Evolutionary conservation across 169 alveolate species (phyloP).

Genomic region (Eimeria acervulina): DNA sequence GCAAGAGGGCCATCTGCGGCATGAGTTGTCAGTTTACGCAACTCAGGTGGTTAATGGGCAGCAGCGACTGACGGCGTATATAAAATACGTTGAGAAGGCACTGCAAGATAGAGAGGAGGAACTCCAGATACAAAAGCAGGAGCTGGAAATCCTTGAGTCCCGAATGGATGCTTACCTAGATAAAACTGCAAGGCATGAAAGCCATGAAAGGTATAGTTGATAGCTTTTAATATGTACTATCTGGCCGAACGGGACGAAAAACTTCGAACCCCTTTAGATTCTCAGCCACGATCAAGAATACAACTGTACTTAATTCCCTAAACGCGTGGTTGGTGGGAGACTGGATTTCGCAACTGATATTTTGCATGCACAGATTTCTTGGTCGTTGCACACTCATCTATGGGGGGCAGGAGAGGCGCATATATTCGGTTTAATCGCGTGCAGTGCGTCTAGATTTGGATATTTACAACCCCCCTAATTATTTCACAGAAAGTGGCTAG

Average conservation of each 20-base stretch:
- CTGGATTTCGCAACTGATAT: not conserved
- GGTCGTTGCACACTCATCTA: not conserved
- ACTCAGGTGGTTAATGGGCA: constrained; percentile 40
- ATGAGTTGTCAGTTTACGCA: constrained; percentile 62
- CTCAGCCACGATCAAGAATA: not conserved
- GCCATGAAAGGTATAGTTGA: not conserved
- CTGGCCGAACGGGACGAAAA: not conserved
- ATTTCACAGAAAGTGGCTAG: not conserved
- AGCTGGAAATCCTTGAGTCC: constrained; percentile 52
- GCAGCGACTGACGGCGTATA: constrained; percentile 49
- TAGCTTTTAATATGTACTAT: not conserved
- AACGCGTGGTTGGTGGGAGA: not conserved
- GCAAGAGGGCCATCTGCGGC: constrained; percentile 76
- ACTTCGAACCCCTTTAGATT: not conserved
- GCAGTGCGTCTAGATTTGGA: not conserved
- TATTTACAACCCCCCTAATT: not conserved
- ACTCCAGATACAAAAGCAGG: constrained; percentile 52
- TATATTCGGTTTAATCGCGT: not conserved
- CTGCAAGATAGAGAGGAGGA: constrained; percentile 61
- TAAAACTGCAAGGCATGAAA: not conserved
- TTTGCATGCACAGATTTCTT: not conserved
- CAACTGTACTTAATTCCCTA: not conserved
- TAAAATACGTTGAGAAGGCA: constrained; percentile 69
- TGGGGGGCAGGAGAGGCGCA: not conserved
- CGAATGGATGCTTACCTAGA: not conserved